Evolutionary conservation across 805 yeast species (phyloP).

Genomic region (Helenozyma rhizophorensis): DNA sequence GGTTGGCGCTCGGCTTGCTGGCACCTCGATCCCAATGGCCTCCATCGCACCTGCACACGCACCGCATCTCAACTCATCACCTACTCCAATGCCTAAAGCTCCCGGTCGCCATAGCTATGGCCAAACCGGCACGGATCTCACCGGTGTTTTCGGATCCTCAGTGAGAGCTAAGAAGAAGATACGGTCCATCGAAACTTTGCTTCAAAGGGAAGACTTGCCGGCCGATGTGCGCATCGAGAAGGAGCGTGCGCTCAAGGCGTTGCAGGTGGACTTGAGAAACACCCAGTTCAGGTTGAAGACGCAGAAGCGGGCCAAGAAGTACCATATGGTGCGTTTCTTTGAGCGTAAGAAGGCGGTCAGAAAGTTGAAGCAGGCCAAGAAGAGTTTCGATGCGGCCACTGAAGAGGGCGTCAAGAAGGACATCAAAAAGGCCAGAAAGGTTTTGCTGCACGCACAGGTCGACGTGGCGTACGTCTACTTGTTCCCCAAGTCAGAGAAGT

Average conservation of each 20-base stretch:
- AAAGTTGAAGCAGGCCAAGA: constrained; percentile 52
- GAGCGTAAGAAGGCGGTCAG: constrained; percentile 84
- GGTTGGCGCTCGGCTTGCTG: no score
- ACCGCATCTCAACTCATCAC: constrained; percentile 4
- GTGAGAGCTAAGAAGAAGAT: constrained; percentile 66
- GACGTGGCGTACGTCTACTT: constrained; percentile 73
- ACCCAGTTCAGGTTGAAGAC: constrained; percentile 43
- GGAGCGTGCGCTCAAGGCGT: constrained; percentile 69
- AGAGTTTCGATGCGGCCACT: constrained; percentile 31
- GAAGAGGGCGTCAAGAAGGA: constrained; percentile 32
- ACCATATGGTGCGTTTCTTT: constrained; percentile 91
- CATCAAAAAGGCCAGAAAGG: constrained; percentile 43
- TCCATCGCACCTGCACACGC: no score
- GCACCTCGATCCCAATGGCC: no score
- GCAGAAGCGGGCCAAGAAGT: constrained; percentile 59
- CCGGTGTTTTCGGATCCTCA: constrained; percentile 16
- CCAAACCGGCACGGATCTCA: constrained; percentile 12
- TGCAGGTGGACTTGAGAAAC: constrained; percentile 52
- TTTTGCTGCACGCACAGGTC: constrained; percentile 52
- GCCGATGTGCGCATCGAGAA: constrained; percentile 64
- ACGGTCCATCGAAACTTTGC: constrained; percentile 75
- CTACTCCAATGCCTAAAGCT: constrained; percentile 7
- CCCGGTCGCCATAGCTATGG: constrained; percentile 8
- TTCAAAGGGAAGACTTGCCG: constrained; percentile 56
- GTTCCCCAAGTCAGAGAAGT: constrained; percentile 77